Evolutionary conservation across 2,329 filamentous ascomycete genomes (phyloP).

Genomic region (Emmonsiellopsis sp.): DNA sequence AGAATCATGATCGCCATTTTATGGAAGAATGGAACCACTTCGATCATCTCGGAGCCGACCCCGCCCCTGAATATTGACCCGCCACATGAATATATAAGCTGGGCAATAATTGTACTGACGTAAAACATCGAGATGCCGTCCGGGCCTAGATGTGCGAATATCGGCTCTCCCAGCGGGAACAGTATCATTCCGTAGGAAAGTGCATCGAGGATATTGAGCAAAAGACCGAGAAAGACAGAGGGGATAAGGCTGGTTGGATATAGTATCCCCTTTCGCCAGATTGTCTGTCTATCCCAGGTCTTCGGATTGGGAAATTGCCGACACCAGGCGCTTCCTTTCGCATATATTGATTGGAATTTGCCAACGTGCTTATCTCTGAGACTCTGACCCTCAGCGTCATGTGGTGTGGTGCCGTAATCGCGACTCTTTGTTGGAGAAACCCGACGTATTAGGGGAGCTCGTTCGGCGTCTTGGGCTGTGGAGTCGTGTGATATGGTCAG

Average conservation of each 20-base stretch:
- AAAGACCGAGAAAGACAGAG: slow-evolving; percentile 75
- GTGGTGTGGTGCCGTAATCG: slow-evolving; percentile 20
- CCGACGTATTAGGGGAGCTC: slow-evolving; percentile 27
- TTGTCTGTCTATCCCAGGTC: slow-evolving; percentile 58
- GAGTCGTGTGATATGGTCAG: slow-evolving; percentile 16
- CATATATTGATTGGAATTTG: not conserved
- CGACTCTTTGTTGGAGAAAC: slow-evolving; percentile 19
- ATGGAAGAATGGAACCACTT: slow-evolving; percentile 97
- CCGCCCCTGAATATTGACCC: slow-evolving; percentile 85
- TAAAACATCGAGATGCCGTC: slow-evolving; percentile 99
- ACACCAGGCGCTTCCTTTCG: slow-evolving; percentile 12
- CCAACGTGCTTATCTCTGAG: not conserved
- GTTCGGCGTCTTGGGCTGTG: slow-evolving; percentile 24
- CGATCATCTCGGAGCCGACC: slow-evolving; percentile 94
- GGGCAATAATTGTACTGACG: slow-evolving; percentile 90
- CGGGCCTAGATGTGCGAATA: slow-evolving; percentile 78
- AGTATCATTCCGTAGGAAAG: slow-evolving; percentile 95
- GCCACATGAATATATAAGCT: slow-evolving; percentile 75
- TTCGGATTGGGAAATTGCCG: slow-evolving; percentile 50
- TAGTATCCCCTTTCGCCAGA: slow-evolving; percentile 57
- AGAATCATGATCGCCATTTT: slow-evolving; percentile 94
- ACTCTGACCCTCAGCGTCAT: not conserved
- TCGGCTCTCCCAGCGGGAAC: slow-evolving; percentile 78
- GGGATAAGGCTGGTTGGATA: slow-evolving; percentile 66
- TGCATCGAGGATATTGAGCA: slow-evolving; percentile 90